Base-by-base conservation (phyloP, 768 basidiomycete species). In the Russula brevipes region DNA sequence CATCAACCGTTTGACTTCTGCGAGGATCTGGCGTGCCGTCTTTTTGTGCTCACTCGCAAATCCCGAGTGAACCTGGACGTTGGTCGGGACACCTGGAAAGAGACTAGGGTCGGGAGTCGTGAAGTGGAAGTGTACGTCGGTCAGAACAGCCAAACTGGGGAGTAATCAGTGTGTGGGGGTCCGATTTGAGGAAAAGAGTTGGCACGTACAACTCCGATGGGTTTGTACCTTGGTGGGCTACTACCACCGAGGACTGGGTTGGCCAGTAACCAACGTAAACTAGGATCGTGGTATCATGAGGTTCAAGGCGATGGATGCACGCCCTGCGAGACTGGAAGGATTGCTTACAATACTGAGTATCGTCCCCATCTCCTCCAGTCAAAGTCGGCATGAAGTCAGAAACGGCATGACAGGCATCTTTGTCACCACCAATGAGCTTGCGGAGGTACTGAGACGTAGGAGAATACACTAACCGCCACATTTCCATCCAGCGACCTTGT, bases 301-400 rank as follows among this genome's bases (percentile, higher is more conserved):
- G 42, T 24, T 24, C 24, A 24, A 24, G 24, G 24, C 24, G 44
- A 14, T 5, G 38, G 36, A 42, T n/a, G 14, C 6, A 12, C 12
- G 19, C 38, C 10, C 19, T 7, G 16, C 12, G 16, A 10, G 24
- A 52, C 46, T 17, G 14, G 33, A 31, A 14, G 16, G 4, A 14
- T 42, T 41, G 66, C 75, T 61, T 64, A 83, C 83, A 84, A 39
- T 76, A 76, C 65, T 83, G 83, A n/a, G 77, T 69, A 11, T 49
- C 71, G 31, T 78, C 70, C 2, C 81, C 82, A 67, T 84, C 78
- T 0, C 84, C 84, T 14, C 83, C 83, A n/a, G 76, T 72, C 50
- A 71, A 38, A 19, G 76, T 75, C 3, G 75, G 69, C 58, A 76
- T 67, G 66, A 82, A 81, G 11, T 71, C 77, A 5, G 78, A 68